phyloP scores from a whole-genome alignment of 2,329 filamentous ascomycete genomes.

The Thelonectria discophora region DNA sequence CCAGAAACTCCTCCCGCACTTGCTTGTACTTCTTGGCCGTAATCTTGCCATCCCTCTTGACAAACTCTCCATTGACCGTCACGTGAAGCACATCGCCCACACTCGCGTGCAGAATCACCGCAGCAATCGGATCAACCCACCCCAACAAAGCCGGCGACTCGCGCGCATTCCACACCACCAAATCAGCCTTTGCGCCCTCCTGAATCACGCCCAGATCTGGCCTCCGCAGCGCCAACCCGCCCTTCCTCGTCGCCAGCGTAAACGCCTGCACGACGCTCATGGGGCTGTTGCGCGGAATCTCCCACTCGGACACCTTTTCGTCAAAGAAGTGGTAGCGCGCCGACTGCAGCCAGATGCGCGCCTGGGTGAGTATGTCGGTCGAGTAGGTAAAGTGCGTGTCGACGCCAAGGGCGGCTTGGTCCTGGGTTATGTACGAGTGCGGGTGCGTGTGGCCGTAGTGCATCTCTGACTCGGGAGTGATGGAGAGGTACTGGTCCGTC shows the following conservation, averaged over 20 bases:
- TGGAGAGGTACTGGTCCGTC: constrained; percentile 63
- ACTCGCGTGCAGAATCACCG: constrained; percentile 63
- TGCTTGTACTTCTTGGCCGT: constrained; percentile 40
- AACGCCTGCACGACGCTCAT: constrained; percentile 66
- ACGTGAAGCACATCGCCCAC: constrained; percentile 62
- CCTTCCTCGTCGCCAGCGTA: constrained; percentile 61
- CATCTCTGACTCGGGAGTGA: constrained; percentile 67
- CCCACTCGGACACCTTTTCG: constrained; percentile 50
- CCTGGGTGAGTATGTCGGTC: constrained; percentile 60
- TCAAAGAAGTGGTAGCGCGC: constrained; percentile 51
- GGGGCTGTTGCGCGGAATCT: constrained; percentile 55
- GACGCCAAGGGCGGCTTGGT: constrained; percentile 62
- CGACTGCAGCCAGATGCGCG: constrained; percentile 62
- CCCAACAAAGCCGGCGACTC: constrained; percentile 59
- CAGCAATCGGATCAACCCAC: constrained; percentile 64
- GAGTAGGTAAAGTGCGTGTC: constrained; percentile 65
- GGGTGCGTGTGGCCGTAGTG: constrained; percentile 65
- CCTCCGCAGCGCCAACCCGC: constrained; percentile 60
- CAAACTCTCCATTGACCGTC: constrained; percentile 58
- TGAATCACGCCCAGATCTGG: constrained; percentile 60
- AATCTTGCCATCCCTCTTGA: constrained; percentile 56
- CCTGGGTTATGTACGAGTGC: constrained; percentile 52
- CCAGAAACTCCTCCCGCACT: constrained; percentile 46
- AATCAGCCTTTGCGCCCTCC: constrained; percentile 61
- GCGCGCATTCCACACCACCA: constrained; percentile 61